Base-by-base conservation (phyloP, 129 eudicot genomes). In the Tanacetum coccineum region DNA sequence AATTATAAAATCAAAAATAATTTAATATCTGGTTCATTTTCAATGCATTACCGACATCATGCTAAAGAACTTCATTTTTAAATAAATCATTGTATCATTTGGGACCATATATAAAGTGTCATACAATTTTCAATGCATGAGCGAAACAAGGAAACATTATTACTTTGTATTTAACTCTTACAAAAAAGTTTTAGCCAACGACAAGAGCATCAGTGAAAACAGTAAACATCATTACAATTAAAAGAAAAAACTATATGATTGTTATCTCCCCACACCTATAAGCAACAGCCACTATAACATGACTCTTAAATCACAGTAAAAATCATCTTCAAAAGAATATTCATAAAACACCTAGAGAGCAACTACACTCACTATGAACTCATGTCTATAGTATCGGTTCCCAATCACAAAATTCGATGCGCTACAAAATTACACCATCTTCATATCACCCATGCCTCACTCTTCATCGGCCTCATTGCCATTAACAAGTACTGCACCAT, bases 401-500 rank as follows among this genome's bases (percentile, higher is more conserved):
- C 51, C 66, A 57, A 70, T 57, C 66, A 57, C 28, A 42, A 44
- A 70, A 70, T 45, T 70, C 66, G 6, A 61, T 25, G 46, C 4
- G 66, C 63, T 70, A 70, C 74, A 70, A 70, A 70, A 70, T 57
- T 44, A 70, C 66, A 70, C 66, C 57, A 56, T 45, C 56, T 70
- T 70, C 74, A 57, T 70, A 58, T 44, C 66, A 45, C 47, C 58
- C 56, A 10, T 85, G 76, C 82, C 96, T 79, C 82, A 86, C 84
- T 83, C 90, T 82, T 86, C 36, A 8, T 42, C 53, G 22, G 12
- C 53, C 19, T 91, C 98, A 59, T 71, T 84, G 53, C 95, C 96
- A 36, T 88, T 88, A 68, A 93, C 96, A 15, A 93, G 95, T 56
- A 88, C 96, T 47, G 87, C 96, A 62, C 98, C 95, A 82, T 93